These are phyloP conservation scores for Ustilago tritici DNA, from an alignment of 1,284 basidiomycete species.

Conservation along the genomic window DNA sequence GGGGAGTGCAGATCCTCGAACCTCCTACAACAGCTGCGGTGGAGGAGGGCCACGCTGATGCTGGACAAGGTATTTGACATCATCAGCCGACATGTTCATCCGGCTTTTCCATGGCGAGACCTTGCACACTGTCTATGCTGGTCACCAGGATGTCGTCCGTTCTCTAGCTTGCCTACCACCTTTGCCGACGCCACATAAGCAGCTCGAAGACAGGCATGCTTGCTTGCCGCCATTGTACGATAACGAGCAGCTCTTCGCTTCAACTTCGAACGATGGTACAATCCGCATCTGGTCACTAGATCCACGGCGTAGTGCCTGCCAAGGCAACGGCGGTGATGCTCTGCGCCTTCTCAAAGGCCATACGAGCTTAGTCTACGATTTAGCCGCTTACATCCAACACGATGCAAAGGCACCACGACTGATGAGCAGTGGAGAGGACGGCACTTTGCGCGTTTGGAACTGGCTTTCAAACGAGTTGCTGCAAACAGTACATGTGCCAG, in stretches of 20 bases:
- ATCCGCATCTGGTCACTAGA: slow-evolving; percentile 46
- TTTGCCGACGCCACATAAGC: background rate
- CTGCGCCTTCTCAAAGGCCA: slow-evolving; percentile 35
- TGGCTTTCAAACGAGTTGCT: slow-evolving; percentile 18
- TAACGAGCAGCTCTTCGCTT: slow-evolving; percentile 35
- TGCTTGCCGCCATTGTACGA: slow-evolving; percentile 6
- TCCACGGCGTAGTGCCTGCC: slow-evolving; percentile 28
- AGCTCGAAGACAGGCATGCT: background rate
- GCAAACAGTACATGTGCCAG: slow-evolving; percentile 37
- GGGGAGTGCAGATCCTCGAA: slow-evolving; percentile 49
- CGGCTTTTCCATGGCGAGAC: slow-evolving; percentile 52
- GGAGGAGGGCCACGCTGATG: background rate
- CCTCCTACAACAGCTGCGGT: slow-evolving; percentile 13
- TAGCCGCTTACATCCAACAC: slow-evolving; percentile 17
- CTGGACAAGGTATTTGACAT: slow-evolving; percentile 36
- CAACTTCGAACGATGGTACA: slow-evolving; percentile 47
- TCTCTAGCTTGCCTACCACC: slow-evolving; percentile 24
- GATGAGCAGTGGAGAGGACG: slow-evolving; percentile 49
- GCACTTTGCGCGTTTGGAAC: slow-evolving; percentile 47
- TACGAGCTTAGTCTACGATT: slow-evolving; percentile 45
- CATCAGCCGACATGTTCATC: slow-evolving; percentile 54
- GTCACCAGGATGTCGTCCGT: slow-evolving; percentile 56
- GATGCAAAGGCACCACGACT: slow-evolving; percentile 6
- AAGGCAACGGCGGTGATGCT: slow-evolving; percentile 45
- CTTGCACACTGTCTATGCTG: slow-evolving; percentile 39